These are phyloP conservation scores for Pueraria montana DNA, from an alignment of 306 rosid genomes.

Conservation along the genomic window DNA sequence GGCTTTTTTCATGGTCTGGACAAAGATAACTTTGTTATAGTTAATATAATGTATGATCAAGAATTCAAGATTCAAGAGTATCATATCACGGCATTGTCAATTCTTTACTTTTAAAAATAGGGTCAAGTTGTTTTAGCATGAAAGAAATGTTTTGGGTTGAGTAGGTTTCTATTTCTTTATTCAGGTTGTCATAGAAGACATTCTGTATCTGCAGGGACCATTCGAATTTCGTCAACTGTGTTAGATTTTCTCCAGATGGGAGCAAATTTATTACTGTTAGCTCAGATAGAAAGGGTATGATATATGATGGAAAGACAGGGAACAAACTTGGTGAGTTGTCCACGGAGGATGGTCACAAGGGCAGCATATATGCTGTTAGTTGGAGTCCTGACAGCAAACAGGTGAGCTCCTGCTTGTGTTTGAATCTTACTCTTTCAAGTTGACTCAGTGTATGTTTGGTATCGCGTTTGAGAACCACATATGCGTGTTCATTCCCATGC, in stretches of 20 bases:
- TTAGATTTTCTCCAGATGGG: slow-evolving; percentile 95
- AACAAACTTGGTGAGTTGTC: slow-evolving; percentile 87
- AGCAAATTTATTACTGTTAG: slow-evolving; percentile 90
- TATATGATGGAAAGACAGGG: slow-evolving; percentile 87
- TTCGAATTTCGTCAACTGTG: slow-evolving; percentile 88
- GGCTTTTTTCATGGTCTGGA: slow-evolving; percentile 1
- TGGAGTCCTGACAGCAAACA: slow-evolving; percentile 97
- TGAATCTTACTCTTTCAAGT: slow-evolving; percentile 36
- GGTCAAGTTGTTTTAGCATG: slow-evolving; percentile 31
- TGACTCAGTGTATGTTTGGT: not conserved
- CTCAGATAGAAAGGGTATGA: slow-evolving; percentile 86
- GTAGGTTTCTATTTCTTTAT: slow-evolving; percentile 53
- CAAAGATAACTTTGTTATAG: slow-evolving; percentile 20
- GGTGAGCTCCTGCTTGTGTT: slow-evolving; percentile 55
- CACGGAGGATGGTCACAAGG: slow-evolving; percentile 86
- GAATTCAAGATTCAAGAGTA: slow-evolving; percentile 2
- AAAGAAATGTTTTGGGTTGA: slow-evolving; percentile 49
- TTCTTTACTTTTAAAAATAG: slow-evolving; percentile 31
- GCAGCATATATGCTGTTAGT: slow-evolving; percentile 94
- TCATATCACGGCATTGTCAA: not conserved
- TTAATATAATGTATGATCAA: not conserved
- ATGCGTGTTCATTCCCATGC: not conserved
- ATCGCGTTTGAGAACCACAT: not conserved
- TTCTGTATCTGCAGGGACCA: slow-evolving; percentile 88
- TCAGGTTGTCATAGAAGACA: slow-evolving; percentile 57